phyloP scores from a whole-genome alignment of 805 yeast genomes.

The Lipomyces starkeyi region DNA sequence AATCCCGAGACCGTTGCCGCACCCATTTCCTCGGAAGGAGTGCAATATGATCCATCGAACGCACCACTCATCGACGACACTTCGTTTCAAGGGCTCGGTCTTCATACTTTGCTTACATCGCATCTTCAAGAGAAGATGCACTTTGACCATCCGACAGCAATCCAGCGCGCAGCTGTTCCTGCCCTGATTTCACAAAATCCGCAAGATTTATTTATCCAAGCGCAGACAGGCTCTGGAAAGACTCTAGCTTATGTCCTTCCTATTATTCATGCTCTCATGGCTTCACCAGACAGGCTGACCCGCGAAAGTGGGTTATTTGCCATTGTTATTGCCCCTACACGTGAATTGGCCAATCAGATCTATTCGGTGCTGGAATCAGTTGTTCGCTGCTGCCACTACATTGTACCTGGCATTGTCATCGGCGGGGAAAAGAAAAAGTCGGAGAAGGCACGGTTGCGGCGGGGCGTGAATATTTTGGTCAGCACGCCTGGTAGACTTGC shows the following conservation, averaged over 20 bases:
- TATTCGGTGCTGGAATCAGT: conserved; percentile 77
- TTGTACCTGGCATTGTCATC: conserved; percentile 94
- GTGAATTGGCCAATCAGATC: conserved; percentile 93
- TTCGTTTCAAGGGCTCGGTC: conserved; percentile 73
- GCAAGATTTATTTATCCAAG: conserved; percentile 83
- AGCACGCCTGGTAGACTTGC: conserved; percentile 97
- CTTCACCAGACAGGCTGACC: conserved; percentile 51
- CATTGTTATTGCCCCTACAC: conserved; percentile 85
- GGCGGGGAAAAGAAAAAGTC: conserved; percentile 99
- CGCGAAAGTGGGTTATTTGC: conserved; percentile 89
- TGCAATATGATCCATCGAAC: conserved; percentile 66
- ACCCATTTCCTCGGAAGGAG: conserved; percentile 41
- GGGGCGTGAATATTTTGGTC: conserved; percentile 94
- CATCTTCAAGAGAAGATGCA: conserved; percentile 64
- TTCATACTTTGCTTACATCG: conserved; percentile 58
- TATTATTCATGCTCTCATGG: conserved; percentile 72
- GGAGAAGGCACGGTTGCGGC: conserved; percentile 92
- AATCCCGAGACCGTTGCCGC: conserved; percentile 52
- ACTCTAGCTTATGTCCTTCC: conserved; percentile 89
- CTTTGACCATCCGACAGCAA: conserved; percentile 70
- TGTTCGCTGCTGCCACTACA: conserved; percentile 72
- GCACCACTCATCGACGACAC: conserved; percentile 77
- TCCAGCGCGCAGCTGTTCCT: conserved; percentile 84
- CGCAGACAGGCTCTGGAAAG: conserved; percentile 99
- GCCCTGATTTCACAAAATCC: conserved; percentile 49